Evolutionary conservation across 1,284 basidiomycete species (phyloP).

Genomic region (Naganishia sp.): DNA sequence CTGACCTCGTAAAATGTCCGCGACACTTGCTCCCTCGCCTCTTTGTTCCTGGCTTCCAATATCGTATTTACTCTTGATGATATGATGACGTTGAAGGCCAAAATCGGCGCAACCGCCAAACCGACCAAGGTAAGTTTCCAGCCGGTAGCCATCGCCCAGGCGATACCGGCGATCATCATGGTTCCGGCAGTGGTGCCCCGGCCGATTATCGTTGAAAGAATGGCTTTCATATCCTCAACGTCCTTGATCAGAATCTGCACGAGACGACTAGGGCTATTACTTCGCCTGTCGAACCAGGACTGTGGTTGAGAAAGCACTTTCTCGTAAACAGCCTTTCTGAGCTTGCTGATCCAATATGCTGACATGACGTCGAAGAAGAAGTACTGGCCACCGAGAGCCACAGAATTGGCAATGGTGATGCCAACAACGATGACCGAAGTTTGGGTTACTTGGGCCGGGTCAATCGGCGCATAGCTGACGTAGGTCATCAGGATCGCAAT

Average conservation of each 20-base stretch:
- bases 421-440: conserved; percentile 60
- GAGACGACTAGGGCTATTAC: conserved; percentile 67
- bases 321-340: conserved; percentile 65
- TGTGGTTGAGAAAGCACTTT: conserved; percentile 80
- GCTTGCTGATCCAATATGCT: conserved; percentile 70
- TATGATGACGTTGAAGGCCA: conserved; percentile 69
- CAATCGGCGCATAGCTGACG: conserved; percentile 68
- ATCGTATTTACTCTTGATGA: conserved; percentile 70
- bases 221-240: conserved; percentile 79
- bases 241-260: conserved; percentile 85
- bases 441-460: conserved; percentile 62
- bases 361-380: conserved; percentile 73
- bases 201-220: conserved; percentile 73
- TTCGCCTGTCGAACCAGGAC: conserved; percentile 77
- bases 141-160: conserved; percentile 83
- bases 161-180: conserved; percentile 79
- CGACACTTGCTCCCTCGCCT: conserved; percentile 77
- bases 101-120: conserved; percentile 80
- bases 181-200: conserved; percentile 71
- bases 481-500: conserved; percentile 79
- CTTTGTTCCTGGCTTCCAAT: conserved; percentile 78
- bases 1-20: conserved; percentile 81
- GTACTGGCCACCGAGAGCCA: conserved; percentile 72
- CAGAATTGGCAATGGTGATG: conserved; percentile 72
- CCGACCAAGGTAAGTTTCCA: conserved; percentile 95